A percentile compares a stretch with the other conserved stretches of the same genome.
Conservation (phyloP, 495 filamentous ascomycete species). For the Apiosordaria backusii region DNA sequence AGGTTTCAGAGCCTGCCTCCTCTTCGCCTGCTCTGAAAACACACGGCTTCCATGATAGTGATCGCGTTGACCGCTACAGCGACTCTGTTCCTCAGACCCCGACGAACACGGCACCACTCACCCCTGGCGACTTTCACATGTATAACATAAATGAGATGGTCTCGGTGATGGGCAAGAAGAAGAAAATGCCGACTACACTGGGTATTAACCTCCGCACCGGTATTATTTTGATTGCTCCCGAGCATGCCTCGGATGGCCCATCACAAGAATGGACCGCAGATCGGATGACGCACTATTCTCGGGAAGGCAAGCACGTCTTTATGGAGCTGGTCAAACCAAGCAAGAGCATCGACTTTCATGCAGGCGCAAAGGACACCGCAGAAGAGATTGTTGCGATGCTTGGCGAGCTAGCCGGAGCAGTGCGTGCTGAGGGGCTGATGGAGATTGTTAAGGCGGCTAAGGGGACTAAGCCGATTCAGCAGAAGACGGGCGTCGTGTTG, state of each 20-base stretch:
- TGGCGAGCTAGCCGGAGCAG: constrained; percentile 83
- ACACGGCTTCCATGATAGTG: not conserved
- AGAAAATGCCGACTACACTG: constrained; percentile 94
- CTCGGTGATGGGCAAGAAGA: constrained; percentile 87
- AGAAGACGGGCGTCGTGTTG: constrained; percentile 78
- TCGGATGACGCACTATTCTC: constrained; percentile 89
- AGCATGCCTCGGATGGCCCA: constrained; percentile 70
- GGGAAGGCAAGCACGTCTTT: constrained; percentile 98
- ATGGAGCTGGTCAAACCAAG: constrained; percentile 86
- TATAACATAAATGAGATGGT: constrained; percentile 98
- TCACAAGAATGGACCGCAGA: constrained; percentile 92
- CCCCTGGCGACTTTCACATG: constrained; percentile 78
- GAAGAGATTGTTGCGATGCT: constrained; percentile 85
- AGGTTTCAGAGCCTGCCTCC: constrained; percentile 50
- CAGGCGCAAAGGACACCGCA: constrained; percentile 93
- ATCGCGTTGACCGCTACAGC: constrained; percentile 26
- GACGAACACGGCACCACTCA: constrained; percentile 39
- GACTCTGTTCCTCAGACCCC: constrained; percentile 25
- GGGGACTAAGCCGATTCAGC: constrained; percentile 44
- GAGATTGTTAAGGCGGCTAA: constrained; percentile 81
- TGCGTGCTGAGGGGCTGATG: constrained; percentile 74
- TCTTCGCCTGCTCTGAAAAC: constrained; percentile 29
- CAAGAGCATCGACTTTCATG: constrained; percentile 94
- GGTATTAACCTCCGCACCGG: constrained; percentile 85
- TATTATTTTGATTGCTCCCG: constrained; percentile 85